Evolutionary conservation across 495 filamentous ascomycete species (phyloP), one percentile per base, ranked within the genome.

Genomic region (Aspergillus hancockii): DNA sequence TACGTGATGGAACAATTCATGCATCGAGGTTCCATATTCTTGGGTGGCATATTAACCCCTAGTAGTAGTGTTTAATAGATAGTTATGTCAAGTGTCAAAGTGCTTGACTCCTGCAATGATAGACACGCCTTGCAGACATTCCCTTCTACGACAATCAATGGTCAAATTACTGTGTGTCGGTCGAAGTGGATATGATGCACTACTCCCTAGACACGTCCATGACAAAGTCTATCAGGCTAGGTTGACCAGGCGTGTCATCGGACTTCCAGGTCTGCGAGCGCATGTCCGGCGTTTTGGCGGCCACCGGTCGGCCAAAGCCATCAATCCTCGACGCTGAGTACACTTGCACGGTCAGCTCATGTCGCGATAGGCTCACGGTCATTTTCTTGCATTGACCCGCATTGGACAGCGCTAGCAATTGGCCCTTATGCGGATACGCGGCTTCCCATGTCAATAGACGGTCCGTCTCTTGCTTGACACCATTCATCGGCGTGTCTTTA

Each of bases 341-440:
- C 4, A 64, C 65, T 14, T 67, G 57, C 8, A 76, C 50, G 30
- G 60, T 70, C 25, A 80, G 50, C 19, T 68, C 70, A 21, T 72
- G 55, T 18, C 71, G 72, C 19, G 71, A 68, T 6, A 80, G 32
- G 12, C 49, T 52, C 23, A 80, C 58, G 41, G 69, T 75, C 68
- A 80, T 64, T 63, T 76, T 77, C 45, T 63, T 73, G 61, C 67
- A 60, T 19, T 58, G 61, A 28, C 65, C 63, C 0, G 61, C 59
- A n/a, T 54, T 57, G 10, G 61, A 56, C 8, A 66, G 21, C 3
- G 72, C 61, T 8, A 72, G 16, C 16, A 80, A 50, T 60, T 80
- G 75, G 8, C 77, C 77, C 19, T 77, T 70, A 31, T 79, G 74
- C n/a, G 77, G 73, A 28, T 75, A 76, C 6, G 69, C 62, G 14